Base-by-base conservation (phyloP, 2,329 filamentous ascomycete species). In the Penicillium sp. region DNA sequence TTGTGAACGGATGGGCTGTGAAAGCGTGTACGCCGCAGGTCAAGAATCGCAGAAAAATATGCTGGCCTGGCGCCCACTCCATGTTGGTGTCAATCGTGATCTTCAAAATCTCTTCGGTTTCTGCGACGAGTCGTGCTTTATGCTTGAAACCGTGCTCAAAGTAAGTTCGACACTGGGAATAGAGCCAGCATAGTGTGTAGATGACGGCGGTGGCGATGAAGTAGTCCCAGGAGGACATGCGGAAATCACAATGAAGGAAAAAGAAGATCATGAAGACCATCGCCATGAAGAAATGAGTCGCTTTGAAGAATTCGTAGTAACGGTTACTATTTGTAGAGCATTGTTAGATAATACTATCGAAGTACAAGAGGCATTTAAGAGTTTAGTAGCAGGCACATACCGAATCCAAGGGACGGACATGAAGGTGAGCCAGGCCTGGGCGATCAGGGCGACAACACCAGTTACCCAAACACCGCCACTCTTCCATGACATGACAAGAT, bases 281-380 rank as follows among this genome's bases (percentile, higher is more conserved):
- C 0, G 79, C 83, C 3, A 78, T 77, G 18, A 82, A 52, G 55
- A 81, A 77, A 61, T 87, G 84, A 0, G 80, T 79, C 3, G 75
- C 75, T 60, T 86, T 86, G 79, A 87, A 87, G 62, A 84, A 82
- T 58, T 87, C 84, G 64, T 87, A 86, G 59, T 72, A 80, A 0
- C 78, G 74, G 48, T 81, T 79, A 4, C 83, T 83, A 23, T 3
- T 10, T 13, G 26, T 2, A 3, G 13, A 37, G 5, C 1, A 3
- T 24, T 31, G 33, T 57, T 23, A 53, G 37, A 21, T 14, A 24
- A 24, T 14, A 1, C 3, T 6, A 42, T 3, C 3, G 3, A 26
- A 42, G 14, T 10, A 18, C 39, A 16, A 4, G 18, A 14, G 23
- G n/a, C n/a, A n/a, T 24, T 24, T 18, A 40, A 40, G 21, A 40